A percentile compares a stretch with the other conserved stretches of the same genome.
Conservation (phyloP, 1,284 basidiomycete species). For the Ceratobasidium theobromae region DNA sequence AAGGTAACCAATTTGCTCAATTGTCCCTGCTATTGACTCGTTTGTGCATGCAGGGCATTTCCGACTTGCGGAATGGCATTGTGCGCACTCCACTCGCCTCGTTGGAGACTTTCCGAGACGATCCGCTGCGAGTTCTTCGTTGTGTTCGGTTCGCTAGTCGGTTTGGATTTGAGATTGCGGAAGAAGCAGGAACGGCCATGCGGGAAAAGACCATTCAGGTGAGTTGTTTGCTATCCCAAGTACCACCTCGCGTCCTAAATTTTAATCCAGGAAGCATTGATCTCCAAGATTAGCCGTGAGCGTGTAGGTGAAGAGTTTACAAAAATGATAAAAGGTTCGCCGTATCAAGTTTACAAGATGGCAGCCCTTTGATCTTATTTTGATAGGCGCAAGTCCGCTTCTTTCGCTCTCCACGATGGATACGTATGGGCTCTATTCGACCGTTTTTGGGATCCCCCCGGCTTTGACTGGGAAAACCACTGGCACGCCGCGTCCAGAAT, state of each 20-base stretch:
- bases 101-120: constrained; percentile 87
- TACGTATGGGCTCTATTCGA: constrained; percentile 64
- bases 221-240: constrained; percentile 32
- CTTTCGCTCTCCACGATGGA: constrained; percentile 73
- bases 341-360: neutral
- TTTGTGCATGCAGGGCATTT: constrained; percentile 61
- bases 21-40: neutral
- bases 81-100: constrained; percentile 91
- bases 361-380: constrained; percentile 6
- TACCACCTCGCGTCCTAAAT: constrained; percentile 3
- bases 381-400: constrained; percentile 68
- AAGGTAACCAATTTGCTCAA: constrained; percentile 52
- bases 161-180: constrained; percentile 81
- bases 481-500: constrained; percentile 43
- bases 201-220: constrained; percentile 72
- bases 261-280: constrained; percentile 61
- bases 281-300: constrained; percentile 82
- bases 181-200: constrained; percentile 68
- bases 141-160: constrained; percentile 91
- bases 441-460: constrained; percentile 66
- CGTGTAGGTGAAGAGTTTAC: constrained; percentile 86
- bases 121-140: constrained; percentile 89
- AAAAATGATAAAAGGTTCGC: constrained; percentile 84
- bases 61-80: constrained; percentile 76
- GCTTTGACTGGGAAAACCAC: constrained; percentile 53